Evolutionary conservation across 352 stramenopile genomes (phyloP), one percentile per base, ranked within the genome.

Genomic region (Pythium plurisporium): DNA sequence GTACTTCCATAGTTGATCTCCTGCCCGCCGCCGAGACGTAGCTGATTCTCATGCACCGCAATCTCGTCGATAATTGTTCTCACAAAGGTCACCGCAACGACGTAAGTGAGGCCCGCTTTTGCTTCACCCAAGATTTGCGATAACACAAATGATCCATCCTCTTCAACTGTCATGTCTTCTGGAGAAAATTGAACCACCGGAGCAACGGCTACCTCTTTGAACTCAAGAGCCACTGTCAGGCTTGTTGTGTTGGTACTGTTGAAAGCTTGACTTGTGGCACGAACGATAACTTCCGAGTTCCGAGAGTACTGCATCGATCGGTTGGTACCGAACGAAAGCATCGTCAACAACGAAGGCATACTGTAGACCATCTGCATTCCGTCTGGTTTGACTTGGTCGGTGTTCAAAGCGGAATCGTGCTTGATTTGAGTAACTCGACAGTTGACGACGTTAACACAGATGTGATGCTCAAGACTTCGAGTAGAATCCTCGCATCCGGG

Each of bases 221-320:
- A 64, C 0, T 30, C 46, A 17, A 64, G 15, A 0, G 22, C 26
- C 31, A 64, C 36, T 5, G 29, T 11, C 15, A 54, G 11, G 8
- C 5, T 48, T 8, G 56, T 64, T 5, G 31, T 34, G 47, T 58
- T 64, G 3, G 42, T 30, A 22, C 56, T 64, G 23, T 53, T 64
- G 31, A 64, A 64, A 1, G 56, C 48, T 14, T 23, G 10, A 23
- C 38, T 64, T 7, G 31, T 57, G 2, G 37, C 56, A n/a, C 31
- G 40, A 3, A 64, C 17, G 1, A 58, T 6, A 4, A 48, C 40
- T 15, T 19, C 15, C 14, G 56, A 64, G 2, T 58, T 30, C 5
- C 47, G 29, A 15, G 30, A 15, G 23, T 47, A 52, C 17, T 14
- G 3, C n/a, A 10, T 47, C 7, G 29, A 1, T 3, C 45, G 27